Evolutionary conservation across 1,284 basidiomycete species (phyloP).

Genomic region (Ganoderma boninense): DNA sequence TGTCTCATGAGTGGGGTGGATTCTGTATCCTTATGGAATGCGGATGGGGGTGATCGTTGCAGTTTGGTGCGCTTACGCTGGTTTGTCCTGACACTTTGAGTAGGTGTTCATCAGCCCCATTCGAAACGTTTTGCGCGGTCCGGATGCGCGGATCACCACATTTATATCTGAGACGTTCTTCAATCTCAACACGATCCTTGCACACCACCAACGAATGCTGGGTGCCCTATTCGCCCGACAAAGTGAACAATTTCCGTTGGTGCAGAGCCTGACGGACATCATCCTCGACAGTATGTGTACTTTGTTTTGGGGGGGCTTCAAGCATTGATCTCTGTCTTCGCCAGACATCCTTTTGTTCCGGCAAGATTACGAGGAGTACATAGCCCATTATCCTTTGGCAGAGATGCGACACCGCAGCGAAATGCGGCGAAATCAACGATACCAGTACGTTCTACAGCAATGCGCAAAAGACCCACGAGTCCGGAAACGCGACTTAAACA

Average conservation of each 20-base stretch:
- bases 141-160: conserved; percentile 53
- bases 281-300: conserved; percentile 68
- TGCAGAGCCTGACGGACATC: conserved; percentile 81
- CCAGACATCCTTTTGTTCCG: conserved; percentile 58
- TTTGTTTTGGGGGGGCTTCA: background rate
- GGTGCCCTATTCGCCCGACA: conserved; percentile 75
- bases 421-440: conserved; percentile 67
- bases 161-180: conserved; percentile 82
- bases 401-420: conserved; percentile 82
- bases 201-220: conserved; percentile 74
- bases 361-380: conserved; percentile 76
- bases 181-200: conserved; percentile 70
- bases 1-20: conserved; percentile 1
- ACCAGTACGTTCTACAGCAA: conserved; percentile 71
- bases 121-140: conserved; percentile 60
- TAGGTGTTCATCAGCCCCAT: conserved; percentile 78
- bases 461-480: conserved; percentile 72
- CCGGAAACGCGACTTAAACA: conserved; percentile 80
- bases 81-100: background rate
- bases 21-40: no score
- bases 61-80: no score
- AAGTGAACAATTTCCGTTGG: conserved; percentile 79
- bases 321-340: background rate
- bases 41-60: background rate
- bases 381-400: conserved; percentile 85